Evolutionary conservation across 2,329 filamentous ascomycete species (phyloP).

Genomic region (Hymenoscyphus occultus): DNA sequence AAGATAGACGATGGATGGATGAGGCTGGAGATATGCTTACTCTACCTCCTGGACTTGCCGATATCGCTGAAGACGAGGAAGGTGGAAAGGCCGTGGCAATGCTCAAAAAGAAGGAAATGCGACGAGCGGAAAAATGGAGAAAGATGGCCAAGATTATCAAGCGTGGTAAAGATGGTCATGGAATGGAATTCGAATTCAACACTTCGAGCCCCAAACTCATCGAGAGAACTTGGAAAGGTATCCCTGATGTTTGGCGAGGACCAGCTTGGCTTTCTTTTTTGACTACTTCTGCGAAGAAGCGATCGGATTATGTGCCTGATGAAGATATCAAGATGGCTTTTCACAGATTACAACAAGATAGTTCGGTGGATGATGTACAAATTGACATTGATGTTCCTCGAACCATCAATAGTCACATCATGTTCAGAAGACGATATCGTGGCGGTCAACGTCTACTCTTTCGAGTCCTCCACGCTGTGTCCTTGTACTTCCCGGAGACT

Average conservation of each 20-base stretch:
- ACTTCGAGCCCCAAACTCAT: slow-evolving; percentile 78
- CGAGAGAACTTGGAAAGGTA: slow-evolving; percentile 94
- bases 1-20: slow-evolving; percentile 59
- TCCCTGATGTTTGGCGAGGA: slow-evolving; percentile 91
- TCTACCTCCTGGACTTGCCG: slow-evolving; percentile 53
- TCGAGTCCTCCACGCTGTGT: slow-evolving; percentile 85
- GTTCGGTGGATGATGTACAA: slow-evolving; percentile 88
- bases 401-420: slow-evolving; percentile 93
- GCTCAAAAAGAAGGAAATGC: slow-evolving; percentile 60
- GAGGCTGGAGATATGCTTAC: slow-evolving; percentile 67
- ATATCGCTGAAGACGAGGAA: slow-evolving; percentile 54
- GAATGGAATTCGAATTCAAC: slow-evolving; percentile 75
- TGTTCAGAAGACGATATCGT: slow-evolving; percentile 90
- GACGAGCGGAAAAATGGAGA: slow-evolving; percentile 64
- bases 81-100: slow-evolving; percentile 51
- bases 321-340: slow-evolving; percentile 70
- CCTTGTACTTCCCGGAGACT: slow-evolving; percentile 83
- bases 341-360: slow-evolving; percentile 66
- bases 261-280: slow-evolving; percentile 96
- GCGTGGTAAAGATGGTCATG: slow-evolving; percentile 50
- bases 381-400: slow-evolving; percentile 96
- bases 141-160: slow-evolving; percentile 60
- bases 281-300: slow-evolving; percentile 67
- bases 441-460: slow-evolving; percentile 91
- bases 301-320: slow-evolving; percentile 60